These are phyloP conservation scores for Rhodomyrtus tomentosa DNA, from an alignment of 345 rosid genomes.

Conservation along the genomic window DNA sequence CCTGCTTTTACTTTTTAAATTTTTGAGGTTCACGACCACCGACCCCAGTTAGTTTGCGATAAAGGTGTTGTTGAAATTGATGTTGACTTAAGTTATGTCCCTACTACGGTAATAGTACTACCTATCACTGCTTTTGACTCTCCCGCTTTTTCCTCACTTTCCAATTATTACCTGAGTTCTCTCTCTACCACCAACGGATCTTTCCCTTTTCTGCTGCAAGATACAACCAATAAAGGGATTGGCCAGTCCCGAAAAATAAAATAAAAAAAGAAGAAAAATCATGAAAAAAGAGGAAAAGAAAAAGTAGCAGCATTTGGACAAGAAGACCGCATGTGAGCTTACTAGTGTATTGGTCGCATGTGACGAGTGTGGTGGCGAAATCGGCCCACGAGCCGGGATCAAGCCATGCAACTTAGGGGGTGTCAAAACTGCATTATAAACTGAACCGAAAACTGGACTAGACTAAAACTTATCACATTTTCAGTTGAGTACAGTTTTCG, in stretches of 20 bases:
- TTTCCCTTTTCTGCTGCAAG: not conserved
- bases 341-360: not conserved
- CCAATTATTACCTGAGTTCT: not conserved
- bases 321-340: not conserved
- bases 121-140: not conserved
- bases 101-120: too few species aligned
- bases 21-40: too few species aligned
- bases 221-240: not conserved
- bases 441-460: too few species aligned
- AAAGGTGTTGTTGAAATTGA: too few species aligned
- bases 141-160: not conserved
- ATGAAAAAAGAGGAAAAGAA: too few species aligned
- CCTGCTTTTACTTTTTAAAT: too few species aligned
- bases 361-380: not conserved
- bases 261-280: not conserved
- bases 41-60: too few species aligned
- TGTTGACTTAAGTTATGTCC: not conserved
- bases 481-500: too few species aligned
- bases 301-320: not conserved
- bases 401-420: too few species aligned
- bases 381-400: not conserved
- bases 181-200: not conserved
- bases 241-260: too few species aligned
- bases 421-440: too few species aligned
- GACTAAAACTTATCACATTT: too few species aligned